Base-by-base conservation (phyloP, 371 early-diverging fungal species). In the Mortierella sp. region DNA sequence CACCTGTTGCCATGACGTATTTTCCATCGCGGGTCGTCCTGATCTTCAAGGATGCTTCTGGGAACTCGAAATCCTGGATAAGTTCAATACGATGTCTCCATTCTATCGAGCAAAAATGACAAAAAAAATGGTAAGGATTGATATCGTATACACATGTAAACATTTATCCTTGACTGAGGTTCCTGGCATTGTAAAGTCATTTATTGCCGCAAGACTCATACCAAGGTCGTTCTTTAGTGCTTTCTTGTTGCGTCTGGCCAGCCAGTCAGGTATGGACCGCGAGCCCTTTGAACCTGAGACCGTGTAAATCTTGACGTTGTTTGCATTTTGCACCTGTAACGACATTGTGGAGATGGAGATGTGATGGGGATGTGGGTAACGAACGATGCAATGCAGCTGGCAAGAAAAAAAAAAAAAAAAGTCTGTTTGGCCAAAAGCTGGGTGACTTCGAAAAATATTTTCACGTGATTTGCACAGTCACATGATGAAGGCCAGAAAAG, bases 31-130 rank as follows among this genome's bases (percentile, higher is more conserved):
- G 81, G 2, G 99, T 95, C 17, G 90, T 83, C 62, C 93, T 92
- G 51, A 99, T 84, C 60, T 89, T 86, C 27, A 91, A 84, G 6
- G 95, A 94, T 0, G 99, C 98, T 81, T 97, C 95, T n/a, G 99
- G 97, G 78, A 99, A 98, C 73, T 95, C 95, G 80, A 99, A 98
- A 78, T 98, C 97, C 79, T 98, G 99, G 70, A 98, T 91, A 19
- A 98, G 86, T 78, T 97, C 97, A 59, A 98, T 88, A 42, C 98
- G 86, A 27, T 92, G 90, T 49, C 93, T 86, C 85, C 89, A 97
- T 58, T 96, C 97, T 92, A 81, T 56, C 15, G 4, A 2, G n/a
- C 28, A 26, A 3, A 19, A 26, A 47, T n/a, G n/a, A 47, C 34
- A 24, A 44, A 34, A 7, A 30, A 41, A 3, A 46, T 58, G 4